Conservation (phyloP, 305 asterid genomes). For the Fraxinus angustifolia region DNA sequence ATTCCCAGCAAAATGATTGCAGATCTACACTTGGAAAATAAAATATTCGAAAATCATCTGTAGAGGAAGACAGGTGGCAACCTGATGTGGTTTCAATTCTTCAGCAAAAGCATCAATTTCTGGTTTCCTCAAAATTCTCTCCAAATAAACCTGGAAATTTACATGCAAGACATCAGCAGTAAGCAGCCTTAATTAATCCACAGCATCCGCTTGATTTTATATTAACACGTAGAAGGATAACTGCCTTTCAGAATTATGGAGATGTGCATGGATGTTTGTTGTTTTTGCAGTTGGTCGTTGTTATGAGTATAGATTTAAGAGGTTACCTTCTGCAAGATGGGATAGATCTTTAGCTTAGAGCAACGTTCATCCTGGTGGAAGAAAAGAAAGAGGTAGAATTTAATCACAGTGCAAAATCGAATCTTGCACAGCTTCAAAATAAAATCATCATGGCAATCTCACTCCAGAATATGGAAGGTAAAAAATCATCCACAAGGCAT, state of each 20-base stretch:
- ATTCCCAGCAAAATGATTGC: constrained; percentile 5
- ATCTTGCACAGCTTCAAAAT: constrained; percentile 9
- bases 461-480: constrained; percentile 6
- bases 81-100: constrained; percentile 98
- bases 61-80: constrained; percentile 22
- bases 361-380: constrained; percentile 88
- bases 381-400: constrained; percentile 14
- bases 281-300: neutral
- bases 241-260: constrained; percentile 9
- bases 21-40: constrained; percentile 8
- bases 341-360: constrained; percentile 88
- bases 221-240: neutral
- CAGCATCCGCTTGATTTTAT: neutral
- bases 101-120: constrained; percentile 97
- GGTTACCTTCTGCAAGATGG: constrained; percentile 92
- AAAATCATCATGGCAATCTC: constrained; percentile 5
- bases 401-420: constrained; percentile 16
- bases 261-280: neutral
- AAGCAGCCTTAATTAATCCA: constrained; percentile 6
- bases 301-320: constrained; percentile 15
- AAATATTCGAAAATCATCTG: constrained; percentile 7
- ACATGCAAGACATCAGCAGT: constrained; percentile 21
- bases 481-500: neutral
- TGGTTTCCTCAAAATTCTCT: constrained; percentile 89
- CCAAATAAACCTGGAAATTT: constrained; percentile 76